These are phyloP conservation scores for Curvularia lunata DNA, from an alignment of 2,329 filamentous ascomycete genomes.

Conservation along the genomic window DNA sequence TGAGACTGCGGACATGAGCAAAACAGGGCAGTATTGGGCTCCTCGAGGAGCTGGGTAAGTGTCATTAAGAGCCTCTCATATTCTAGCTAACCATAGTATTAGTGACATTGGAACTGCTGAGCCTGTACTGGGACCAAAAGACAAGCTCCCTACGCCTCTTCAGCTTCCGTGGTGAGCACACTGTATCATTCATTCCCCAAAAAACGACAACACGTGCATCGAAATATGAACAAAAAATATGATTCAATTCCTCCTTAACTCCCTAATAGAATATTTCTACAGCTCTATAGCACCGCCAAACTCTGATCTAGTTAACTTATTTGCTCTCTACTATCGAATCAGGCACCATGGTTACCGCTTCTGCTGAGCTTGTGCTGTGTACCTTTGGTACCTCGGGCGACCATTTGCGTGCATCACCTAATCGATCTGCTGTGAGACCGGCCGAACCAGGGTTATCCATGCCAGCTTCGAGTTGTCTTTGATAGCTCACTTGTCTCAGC, in stretches of 20 bases:
- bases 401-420: slow-evolving; percentile 41
- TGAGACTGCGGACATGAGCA: slow-evolving; percentile 66
- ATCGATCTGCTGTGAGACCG: slow-evolving; percentile 34
- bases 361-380: slow-evolving; percentile 6
- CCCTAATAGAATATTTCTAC: neutral
- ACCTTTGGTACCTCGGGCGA: slow-evolving; percentile 12
- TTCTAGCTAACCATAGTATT: slow-evolving; percentile 22
- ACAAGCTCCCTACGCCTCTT: slow-evolving; percentile 66
- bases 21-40: slow-evolving; percentile 75
- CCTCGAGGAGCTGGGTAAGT: slow-evolving; percentile 69
- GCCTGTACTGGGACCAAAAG: slow-evolving; percentile 63
- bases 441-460: slow-evolving; percentile 53
- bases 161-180: slow-evolving; percentile 69
- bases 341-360: neutral
- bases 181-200: neutral
- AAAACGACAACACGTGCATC: too few species aligned
- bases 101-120: slow-evolving; percentile 75
- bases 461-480: slow-evolving; percentile 62
- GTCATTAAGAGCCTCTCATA: neutral
- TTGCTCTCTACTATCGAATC: neutral
- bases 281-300: neutral
- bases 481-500: slow-evolving; percentile 62
- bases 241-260: neutral
- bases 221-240: neutral
- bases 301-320: neutral